Evolutionary conservation across 1,284 basidiomycete species (phyloP).

Genomic region (Ceratobasidium sp.): DNA sequence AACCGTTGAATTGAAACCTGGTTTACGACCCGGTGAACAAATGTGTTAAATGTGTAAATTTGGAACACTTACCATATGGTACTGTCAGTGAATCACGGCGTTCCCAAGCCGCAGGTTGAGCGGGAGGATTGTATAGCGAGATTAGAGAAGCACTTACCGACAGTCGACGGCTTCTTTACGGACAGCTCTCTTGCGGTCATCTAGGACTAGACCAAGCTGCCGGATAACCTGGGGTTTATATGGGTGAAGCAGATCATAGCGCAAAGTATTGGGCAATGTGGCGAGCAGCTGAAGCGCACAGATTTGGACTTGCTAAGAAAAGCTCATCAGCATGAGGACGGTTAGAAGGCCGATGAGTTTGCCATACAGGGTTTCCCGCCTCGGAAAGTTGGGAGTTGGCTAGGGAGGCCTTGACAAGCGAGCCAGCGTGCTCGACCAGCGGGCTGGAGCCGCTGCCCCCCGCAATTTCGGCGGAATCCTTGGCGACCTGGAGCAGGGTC

Average conservation of each 20-base stretch:
- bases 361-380: slow-evolving; percentile 43
- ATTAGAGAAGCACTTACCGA: slow-evolving; percentile 55
- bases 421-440: slow-evolving; percentile 72
- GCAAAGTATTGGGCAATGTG: slow-evolving; percentile 73
- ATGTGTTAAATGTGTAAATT: background rate
- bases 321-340: slow-evolving; percentile 22
- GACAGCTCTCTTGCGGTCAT: slow-evolving; percentile 83
- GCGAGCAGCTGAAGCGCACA: slow-evolving; percentile 78
- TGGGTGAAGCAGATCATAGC: slow-evolving; percentile 79
- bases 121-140: background rate
- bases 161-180: slow-evolving; percentile 87
- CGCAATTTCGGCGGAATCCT: slow-evolving; percentile 53
- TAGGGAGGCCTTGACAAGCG: slow-evolving; percentile 74
- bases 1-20: slow-evolving; percentile 43
- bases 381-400: slow-evolving; percentile 38
- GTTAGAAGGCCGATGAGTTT: slow-evolving; percentile 42
- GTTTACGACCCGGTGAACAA: background rate
- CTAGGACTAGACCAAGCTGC: slow-evolving; percentile 74
- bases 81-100: background rate
- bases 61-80: slow-evolving; percentile 8
- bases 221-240: slow-evolving; percentile 74
- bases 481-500: slow-evolving; percentile 75
- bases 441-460: slow-evolving; percentile 15
- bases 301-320: slow-evolving; percentile 69
- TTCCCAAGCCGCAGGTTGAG: background rate